Evolutionary conservation across 164 flowering plant genomes (phyloP), one percentile per base, ranked within the genome.

Genomic region (Kingdonia uniflora): DNA sequence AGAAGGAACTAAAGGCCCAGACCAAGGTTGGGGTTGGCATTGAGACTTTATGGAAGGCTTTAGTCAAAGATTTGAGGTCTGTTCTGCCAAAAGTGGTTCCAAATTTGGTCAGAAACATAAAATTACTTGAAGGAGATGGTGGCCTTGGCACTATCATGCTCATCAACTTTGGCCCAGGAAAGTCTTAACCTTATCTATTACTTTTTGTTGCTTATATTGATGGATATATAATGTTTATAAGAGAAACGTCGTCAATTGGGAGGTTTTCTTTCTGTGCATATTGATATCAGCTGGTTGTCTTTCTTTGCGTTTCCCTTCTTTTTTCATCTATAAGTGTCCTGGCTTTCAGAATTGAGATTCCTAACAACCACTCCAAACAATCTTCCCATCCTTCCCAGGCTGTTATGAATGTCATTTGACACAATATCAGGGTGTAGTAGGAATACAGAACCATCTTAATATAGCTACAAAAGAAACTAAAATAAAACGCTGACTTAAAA

Each of bases 81-180:
- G 14, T 64, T 19, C 13, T 65, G 42, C 70, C 68, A 14, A 64
- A 64, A 55, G 42, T 53, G 15, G 35, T 66, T 6, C 71, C 76
- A 45, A 52, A 65, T 42, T 14, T 62, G n/a, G 68, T 71, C 12
- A 57, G 50, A 55, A 55, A 69, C 0, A 58, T 55, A 0, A 49
- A 68, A 20, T 25, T 69, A 6, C 14, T 74, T 22, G 76, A 71
- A 59, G 78, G 81, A 53, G 76, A 74, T 58, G 81, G 78, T 41
- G 81, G 74, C 35, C 65, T 71, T 56, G 80, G 72, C 19, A 60
- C 77, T 11, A 58, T 68, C 49, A 51, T 61, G 33, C 75, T 66
- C 60, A 51, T 76, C 61, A 58, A 40, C 29, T 73, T 73, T 41
- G 65, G 56, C 41, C 29, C 70, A 14, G 68, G 77, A 73, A 12